Conservation (phyloP, 345 rosid species). For the Microthlaspi erraticum region DNA sequence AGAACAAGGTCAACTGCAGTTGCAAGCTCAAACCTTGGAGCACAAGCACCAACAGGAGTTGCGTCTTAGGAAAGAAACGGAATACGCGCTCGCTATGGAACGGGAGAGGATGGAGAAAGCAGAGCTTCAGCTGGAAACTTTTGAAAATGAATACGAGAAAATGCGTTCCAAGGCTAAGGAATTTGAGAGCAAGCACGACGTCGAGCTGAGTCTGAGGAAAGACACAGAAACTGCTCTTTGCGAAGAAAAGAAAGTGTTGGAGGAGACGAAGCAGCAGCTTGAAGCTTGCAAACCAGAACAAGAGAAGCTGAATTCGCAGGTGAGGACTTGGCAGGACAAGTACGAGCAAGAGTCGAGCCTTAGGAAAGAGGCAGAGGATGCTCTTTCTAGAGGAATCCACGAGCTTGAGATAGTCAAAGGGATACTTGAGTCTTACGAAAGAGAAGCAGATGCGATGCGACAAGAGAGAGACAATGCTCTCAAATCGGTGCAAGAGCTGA, state of each 20-base stretch:
- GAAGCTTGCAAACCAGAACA: conserved; percentile 13
- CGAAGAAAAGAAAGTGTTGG: conserved; percentile 19
- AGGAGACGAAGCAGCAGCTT: conserved; percentile 1
- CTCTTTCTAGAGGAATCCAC: conserved; percentile 1
- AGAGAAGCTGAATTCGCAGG: conserved; percentile 22
- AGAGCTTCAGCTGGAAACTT: conserved; percentile 26
- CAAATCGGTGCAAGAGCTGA: conserved; percentile 38
- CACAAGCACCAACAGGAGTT: conserved; percentile 9
- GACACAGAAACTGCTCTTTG: not conserved
- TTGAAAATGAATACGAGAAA: not conserved
- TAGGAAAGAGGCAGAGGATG: conserved; percentile 37
- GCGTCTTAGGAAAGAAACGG: conserved; percentile 9
- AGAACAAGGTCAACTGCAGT: not conserved
- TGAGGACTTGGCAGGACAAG: conserved; percentile 19
- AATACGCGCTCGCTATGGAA: conserved; percentile 7
- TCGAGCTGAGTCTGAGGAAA: conserved; percentile 24
- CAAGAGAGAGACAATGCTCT: conserved; percentile 43
- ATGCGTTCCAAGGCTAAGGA: conserved; percentile 20
- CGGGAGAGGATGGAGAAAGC: conserved; percentile 25
- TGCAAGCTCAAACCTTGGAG: conserved; percentile 22
- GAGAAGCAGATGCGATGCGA: conserved; percentile 47
- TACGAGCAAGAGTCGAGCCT: conserved; percentile 17
- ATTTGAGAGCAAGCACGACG: conserved; percentile 18
- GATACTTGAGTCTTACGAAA: conserved; percentile 30
- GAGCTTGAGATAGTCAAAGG: conserved; percentile 26